Evolutionary conservation across 2,329 filamentous ascomycete species (phyloP), one percentile per base, ranked within the genome.

Genomic region (Lachnellula occidentalis): DNA sequence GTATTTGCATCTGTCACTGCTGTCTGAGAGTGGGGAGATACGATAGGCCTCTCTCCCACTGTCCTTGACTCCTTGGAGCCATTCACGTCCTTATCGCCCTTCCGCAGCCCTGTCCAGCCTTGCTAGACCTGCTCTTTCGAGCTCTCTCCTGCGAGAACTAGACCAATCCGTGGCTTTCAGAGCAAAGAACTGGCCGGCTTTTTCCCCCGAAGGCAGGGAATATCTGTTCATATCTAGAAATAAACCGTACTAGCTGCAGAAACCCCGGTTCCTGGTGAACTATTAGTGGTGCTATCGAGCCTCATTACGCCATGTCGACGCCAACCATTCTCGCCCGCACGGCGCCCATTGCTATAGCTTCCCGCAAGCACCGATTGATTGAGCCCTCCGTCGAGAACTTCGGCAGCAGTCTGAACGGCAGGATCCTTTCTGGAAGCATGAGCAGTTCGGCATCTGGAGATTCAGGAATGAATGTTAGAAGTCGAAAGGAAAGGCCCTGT

Each of bases 291-390:
- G 56, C 53, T 56, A 57, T 61, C 58, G 62, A 66, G 59, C 61
- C 61, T 63, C 58, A 61, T 61, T 58, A 60, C 57, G 55, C 59
- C 56, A 68, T 67, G 65, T 61, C 64, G 78, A 78, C 75, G 64
- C 73, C 78, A 62, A 74, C 71, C 65, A 71, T 76, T 66, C 74
- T 83, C 68, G 74, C 78, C 60, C 75, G 82, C 70, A 83, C 82
- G 72, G 80, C 80, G 67, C 82, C 82, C 64, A 85, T 86, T 69
- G 78, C 82, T 69, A 86, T 86, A 69, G 82, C 82, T 59, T 80
- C 82, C 62, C 83, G 83, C 69, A 79, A 79, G 58, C 74, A 77
- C 58, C 74, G 71, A 41, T 43, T 45, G 41, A 49, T 57, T 34
- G 62, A 66, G 45, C 50, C 55, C 11, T 64, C 59, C 2, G 50